These are phyloP conservation scores for Helotiales sp. DNA, from an alignment of 2,329 filamentous ascomycete species.

Conservation along the genomic window DNA sequence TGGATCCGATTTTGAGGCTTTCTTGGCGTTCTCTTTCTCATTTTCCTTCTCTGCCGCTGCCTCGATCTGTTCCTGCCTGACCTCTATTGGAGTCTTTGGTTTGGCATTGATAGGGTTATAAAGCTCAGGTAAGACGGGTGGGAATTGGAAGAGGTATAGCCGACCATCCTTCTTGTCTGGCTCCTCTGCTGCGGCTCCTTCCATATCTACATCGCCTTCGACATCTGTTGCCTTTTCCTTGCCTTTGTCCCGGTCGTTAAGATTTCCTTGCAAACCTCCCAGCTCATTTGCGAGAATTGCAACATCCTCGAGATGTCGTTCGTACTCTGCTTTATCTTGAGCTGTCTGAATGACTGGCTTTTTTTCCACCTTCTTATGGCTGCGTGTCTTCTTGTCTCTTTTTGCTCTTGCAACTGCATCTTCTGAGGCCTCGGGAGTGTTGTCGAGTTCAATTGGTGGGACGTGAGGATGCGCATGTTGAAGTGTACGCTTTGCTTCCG, in stretches of 20 bases:
- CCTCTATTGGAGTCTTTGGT: slow-evolving; percentile 12
- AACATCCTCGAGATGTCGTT: slow-evolving; percentile 47
- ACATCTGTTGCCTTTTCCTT: slow-evolving; percentile 31
- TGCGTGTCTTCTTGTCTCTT: slow-evolving; percentile 12
- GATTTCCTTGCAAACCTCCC: slow-evolving; percentile 36
- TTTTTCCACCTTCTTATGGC: slow-evolving; percentile 17
- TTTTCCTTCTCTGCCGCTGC: slow-evolving; percentile 32
- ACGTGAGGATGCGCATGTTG: slow-evolving; percentile 3
- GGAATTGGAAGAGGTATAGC: slow-evolving; percentile 65
- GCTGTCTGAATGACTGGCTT: slow-evolving; percentile 50
- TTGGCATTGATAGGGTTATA: slow-evolving; percentile 30
- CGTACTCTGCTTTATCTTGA: slow-evolving; percentile 51
- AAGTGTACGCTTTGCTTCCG: slow-evolving; percentile 5
- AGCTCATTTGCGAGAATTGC: slow-evolving; percentile 48
- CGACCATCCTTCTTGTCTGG: slow-evolving; percentile 47
- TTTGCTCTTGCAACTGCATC: slow-evolving; percentile 2
- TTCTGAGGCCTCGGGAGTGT: not conserved
- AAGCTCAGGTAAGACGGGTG: slow-evolving; percentile 59
- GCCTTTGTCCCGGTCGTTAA: slow-evolving; percentile 18
- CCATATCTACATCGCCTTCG: slow-evolving; percentile 40
- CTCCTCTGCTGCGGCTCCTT: slow-evolving; percentile 12
- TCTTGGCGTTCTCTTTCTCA: slow-evolving; percentile 16
- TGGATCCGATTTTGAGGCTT: slow-evolving; percentile 4
- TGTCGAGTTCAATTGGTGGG: not conserved
- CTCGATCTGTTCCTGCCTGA: slow-evolving; percentile 2